Evolutionary conservation across 805 yeast species (phyloP).

Genomic region (Candida sithepensis): DNA sequence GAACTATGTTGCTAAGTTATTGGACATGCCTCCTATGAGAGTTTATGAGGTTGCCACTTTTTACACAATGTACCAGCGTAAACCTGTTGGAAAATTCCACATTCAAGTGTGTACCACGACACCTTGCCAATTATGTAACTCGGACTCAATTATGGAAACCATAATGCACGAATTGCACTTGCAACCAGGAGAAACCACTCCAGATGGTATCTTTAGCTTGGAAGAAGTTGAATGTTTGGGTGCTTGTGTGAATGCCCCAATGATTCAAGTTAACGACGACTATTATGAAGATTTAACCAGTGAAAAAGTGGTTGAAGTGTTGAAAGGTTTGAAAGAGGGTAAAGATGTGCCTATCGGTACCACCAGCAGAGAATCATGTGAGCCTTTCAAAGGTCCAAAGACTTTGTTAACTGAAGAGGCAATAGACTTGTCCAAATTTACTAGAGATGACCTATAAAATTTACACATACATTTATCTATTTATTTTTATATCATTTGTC

Average conservation of each 20-base stretch:
- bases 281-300: constrained; percentile 78
- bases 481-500: constrained; percentile 1
- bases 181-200: constrained; percentile 75
- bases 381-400: constrained; percentile 70
- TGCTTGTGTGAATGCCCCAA: constrained; percentile 89
- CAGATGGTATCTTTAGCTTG: constrained; percentile 71
- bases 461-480: constrained; percentile 4
- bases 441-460: constrained; percentile 66
- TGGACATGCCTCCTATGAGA: constrained; percentile 92
- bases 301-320: constrained; percentile 55
- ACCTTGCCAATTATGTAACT: constrained; percentile 82
- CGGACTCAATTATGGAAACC: constrained; percentile 74
- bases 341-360: constrained; percentile 61
- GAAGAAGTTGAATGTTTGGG: constrained; percentile 91
- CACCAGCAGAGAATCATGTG: constrained; percentile 66
- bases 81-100: constrained; percentile 82
- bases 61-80: constrained; percentile 86
- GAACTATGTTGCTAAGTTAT: constrained; percentile 82
- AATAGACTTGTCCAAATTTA: constrained; percentile 61
- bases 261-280: constrained; percentile 81
- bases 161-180: constrained; percentile 56
- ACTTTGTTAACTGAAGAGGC: constrained; percentile 61
- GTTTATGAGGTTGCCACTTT: constrained; percentile 91
- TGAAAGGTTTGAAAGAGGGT: constrained; percentile 63
- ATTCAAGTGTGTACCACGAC: constrained; percentile 87